Evolutionary conservation across 805 yeast genomes (phyloP).

Genomic region (Schwanniomyces sp.): DNA sequence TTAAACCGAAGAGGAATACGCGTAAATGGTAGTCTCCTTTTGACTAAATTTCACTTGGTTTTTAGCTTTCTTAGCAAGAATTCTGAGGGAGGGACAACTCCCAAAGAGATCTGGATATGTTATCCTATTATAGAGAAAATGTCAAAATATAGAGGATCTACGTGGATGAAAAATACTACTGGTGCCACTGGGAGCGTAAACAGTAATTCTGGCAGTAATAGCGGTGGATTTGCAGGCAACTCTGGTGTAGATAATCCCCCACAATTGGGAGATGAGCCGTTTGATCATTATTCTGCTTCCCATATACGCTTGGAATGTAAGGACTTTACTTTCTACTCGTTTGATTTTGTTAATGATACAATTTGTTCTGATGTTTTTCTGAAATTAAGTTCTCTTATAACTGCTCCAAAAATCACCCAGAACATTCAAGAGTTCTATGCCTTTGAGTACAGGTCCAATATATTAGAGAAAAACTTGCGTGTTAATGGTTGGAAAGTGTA

Average conservation of each 20-base stretch:
- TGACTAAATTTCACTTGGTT: conserved; percentile 39
- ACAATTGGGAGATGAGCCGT: conserved; percentile 9
- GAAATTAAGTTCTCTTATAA: conserved; percentile 62
- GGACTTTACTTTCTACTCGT: conserved; percentile 79
- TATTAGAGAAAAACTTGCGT: conserved; percentile 53
- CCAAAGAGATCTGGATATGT: conserved; percentile 84
- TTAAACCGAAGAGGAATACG: conserved; percentile 39
- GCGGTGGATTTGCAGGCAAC: background rate
- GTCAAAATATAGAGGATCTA: conserved; percentile 55
- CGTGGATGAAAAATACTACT: conserved; percentile 26
- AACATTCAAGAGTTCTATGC: conserved; percentile 62
- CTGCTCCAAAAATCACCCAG: conserved; percentile 53
- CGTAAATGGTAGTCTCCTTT: conserved; percentile 34
- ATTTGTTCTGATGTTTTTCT: conserved; percentile 72
- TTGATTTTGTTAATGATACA: conserved; percentile 63
- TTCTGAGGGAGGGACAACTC: background rate
- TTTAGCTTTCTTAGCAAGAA: conserved; percentile 27
- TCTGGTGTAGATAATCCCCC: conserved; percentile 6
- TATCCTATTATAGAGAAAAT: conserved; percentile 78
- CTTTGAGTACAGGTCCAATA: conserved; percentile 73
- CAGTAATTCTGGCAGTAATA: conserved; percentile 3
- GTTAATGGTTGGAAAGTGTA: conserved; percentile 72
- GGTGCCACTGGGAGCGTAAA: conserved; percentile 3
- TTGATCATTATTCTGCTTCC: conserved; percentile 43
- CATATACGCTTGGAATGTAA: conserved; percentile 74